Conservation (phyloP, 2,329 filamentous ascomycete genomes). For the Phialophora macrospora region DNA sequence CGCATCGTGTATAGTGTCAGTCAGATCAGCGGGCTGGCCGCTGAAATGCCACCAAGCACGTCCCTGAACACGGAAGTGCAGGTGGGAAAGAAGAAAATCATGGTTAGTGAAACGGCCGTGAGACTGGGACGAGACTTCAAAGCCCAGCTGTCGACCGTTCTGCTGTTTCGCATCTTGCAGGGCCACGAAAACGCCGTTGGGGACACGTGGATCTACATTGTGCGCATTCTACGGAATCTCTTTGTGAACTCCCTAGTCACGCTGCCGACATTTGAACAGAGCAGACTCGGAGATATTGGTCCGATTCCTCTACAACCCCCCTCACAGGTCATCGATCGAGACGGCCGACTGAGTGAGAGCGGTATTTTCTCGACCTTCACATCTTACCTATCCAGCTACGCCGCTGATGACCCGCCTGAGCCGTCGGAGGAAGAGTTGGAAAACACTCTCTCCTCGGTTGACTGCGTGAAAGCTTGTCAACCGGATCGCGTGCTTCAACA, state of each 20-base stretch:
- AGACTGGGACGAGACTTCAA: conserved; percentile 93
- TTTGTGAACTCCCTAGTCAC: conserved; percentile 90
- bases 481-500: conserved; percentile 83
- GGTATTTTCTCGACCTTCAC: conserved; percentile 94
- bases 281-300: conserved; percentile 60
- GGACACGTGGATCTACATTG: conserved; percentile 66
- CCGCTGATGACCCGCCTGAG: conserved; percentile 95
- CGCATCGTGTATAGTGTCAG: conserved; percentile 89
- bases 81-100: conserved; percentile 81
- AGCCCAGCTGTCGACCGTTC: conserved; percentile 88
- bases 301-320: conserved; percentile 88
- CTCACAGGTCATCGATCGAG: conserved; percentile 89
- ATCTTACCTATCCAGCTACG: conserved; percentile 97
- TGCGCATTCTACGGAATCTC: conserved; percentile 91
- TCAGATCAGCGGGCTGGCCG: conserved; percentile 85
- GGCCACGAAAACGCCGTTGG: conserved; percentile 79
- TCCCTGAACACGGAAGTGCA: conserved; percentile 94
- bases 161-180: conserved; percentile 90
- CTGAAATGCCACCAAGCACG: conserved; percentile 77
- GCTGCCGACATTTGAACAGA: conserved; percentile 62
- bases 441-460: conserved; percentile 90
- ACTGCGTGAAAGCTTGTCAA: conserved; percentile 89
- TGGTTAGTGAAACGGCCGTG: conserved; percentile 98
- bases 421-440: conserved; percentile 97
- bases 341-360: conserved; percentile 74